Percentiles rank a stretch among this genome's conserved stretches.
phyloP scores from a whole-genome alignment of 352 stramenopile species.

The Albugo candida region DNA sequence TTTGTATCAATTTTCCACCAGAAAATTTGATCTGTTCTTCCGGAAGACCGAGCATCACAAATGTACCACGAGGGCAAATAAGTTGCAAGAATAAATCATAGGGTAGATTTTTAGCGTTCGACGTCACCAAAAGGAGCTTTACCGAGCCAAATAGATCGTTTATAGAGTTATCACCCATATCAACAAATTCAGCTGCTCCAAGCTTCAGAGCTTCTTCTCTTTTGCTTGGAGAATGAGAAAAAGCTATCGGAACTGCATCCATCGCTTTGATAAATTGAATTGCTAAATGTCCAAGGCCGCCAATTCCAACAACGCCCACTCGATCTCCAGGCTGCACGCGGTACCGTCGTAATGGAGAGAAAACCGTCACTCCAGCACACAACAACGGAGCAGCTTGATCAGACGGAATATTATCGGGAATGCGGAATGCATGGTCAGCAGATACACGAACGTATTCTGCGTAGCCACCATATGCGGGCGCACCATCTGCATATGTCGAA shows the following conservation, averaged over 20 bases:
- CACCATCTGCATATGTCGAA: constrained; percentile 18
- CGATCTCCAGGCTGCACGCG: constrained; percentile 22
- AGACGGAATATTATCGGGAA: constrained; percentile 47
- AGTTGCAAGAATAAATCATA: constrained; percentile 33
- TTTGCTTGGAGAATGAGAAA: constrained; percentile 51
- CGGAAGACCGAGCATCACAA: constrained; percentile 48
- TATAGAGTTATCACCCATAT: constrained; percentile 20
- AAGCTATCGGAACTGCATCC: constrained; percentile 42
- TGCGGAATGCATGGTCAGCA: constrained; percentile 38
- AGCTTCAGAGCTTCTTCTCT: constrained; percentile 38
- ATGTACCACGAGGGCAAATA: constrained; percentile 38
- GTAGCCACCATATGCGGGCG: constrained; percentile 43
- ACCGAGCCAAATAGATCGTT: constrained; percentile 18
- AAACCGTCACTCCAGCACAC: constrained; percentile 76
- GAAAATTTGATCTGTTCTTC: constrained; percentile 31
- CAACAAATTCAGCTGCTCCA: constrained; percentile 47
- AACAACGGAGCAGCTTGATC: constrained; percentile 40
- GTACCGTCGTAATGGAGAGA: constrained; percentile 48
- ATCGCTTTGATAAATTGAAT: constrained; percentile 73
- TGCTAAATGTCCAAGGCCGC: constrained; percentile 66
- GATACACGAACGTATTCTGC: constrained; percentile 40
- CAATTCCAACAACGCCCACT: constrained; percentile 64
- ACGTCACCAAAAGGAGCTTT: constrained; percentile 58
- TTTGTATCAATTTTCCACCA: constrained; percentile 20
- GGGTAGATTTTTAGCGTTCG: constrained; percentile 26